Percentiles rank a stretch among this genome's conserved stretches.
phyloP scores from a whole-genome alignment of 2,329 filamentous ascomycete genomes.

The Ceratocystis harringtonii region DNA sequence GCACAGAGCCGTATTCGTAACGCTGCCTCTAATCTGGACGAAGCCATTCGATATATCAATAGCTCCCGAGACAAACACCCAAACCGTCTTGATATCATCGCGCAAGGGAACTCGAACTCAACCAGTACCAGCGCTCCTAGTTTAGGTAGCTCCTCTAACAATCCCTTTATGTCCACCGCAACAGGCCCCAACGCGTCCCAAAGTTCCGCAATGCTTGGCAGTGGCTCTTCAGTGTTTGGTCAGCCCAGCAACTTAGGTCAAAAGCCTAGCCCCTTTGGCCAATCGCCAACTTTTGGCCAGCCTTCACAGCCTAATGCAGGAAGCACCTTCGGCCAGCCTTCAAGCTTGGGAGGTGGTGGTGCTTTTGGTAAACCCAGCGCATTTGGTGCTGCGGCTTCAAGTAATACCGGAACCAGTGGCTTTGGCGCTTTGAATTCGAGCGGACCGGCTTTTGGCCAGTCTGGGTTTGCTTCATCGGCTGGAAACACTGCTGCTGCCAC shows the following conservation, averaged over 20 bases:
- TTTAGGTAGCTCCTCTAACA: conserved; percentile 28
- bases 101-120: conserved; percentile 28
- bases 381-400: neutral
- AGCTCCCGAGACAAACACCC: conserved; percentile 55
- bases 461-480: neutral
- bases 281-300: conserved; percentile 28
- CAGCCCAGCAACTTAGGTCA: conserved; percentile 32
- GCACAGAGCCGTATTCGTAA: conserved; percentile 57
- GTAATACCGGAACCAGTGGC: neutral
- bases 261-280: conserved; percentile 23
- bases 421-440: conserved; percentile 6
- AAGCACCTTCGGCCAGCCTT: conserved; percentile 18
- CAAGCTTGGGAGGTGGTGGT: conserved; percentile 15
- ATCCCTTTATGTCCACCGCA: conserved; percentile 29
- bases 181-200: conserved; percentile 14
- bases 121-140: conserved; percentile 26
- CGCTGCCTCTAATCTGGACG: conserved; percentile 53
- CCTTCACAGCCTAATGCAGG: conserved; percentile 21
- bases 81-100: conserved; percentile 54
- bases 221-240: conserved; percentile 22
- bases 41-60: conserved; percentile 55
- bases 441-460: conserved; percentile 9
- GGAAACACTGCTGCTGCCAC: conserved; percentile 5
- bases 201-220: conserved; percentile 1
- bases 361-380: conserved; percentile 25